These are phyloP conservation scores for Penicillium glabrum DNA, from an alignment of 2,329 filamentous ascomycete genomes.

Conservation along the genomic window DNA sequence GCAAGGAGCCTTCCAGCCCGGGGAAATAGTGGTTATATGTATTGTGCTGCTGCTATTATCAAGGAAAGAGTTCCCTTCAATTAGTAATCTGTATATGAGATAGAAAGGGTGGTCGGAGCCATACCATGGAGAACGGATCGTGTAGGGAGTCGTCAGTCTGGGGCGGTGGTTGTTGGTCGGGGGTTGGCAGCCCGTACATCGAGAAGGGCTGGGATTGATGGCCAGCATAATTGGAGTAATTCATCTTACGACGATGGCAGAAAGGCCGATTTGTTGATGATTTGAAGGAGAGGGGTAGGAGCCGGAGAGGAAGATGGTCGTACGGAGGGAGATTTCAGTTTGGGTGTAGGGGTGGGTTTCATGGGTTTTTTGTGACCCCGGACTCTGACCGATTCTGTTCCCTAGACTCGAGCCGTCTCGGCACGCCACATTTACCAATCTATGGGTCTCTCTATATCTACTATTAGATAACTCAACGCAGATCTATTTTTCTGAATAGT, in stretches of 20 bases:
- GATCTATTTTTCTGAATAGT: background rate
- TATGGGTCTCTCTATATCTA: background rate
- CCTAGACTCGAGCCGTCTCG: background rate
- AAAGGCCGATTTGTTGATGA: background rate
- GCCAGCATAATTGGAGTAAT: conserved; percentile 55
- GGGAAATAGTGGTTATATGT: conserved; percentile 38
- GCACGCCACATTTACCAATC: background rate
- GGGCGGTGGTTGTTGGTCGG: conserved; percentile 39
- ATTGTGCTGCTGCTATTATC: conserved; percentile 25
- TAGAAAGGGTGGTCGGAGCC: background rate
- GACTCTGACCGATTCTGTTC: conserved; percentile 4
- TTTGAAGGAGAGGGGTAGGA: background rate
- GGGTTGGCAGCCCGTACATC: conserved; percentile 48
- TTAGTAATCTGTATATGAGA: background rate
- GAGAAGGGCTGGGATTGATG: conserved; percentile 48
- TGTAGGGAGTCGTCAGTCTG: conserved; percentile 47
- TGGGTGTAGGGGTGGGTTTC: background rate
- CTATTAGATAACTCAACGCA: background rate
- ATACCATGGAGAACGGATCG: conserved; percentile 38
- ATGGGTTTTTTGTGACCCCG: conserved; percentile 1
- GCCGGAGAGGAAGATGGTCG: background rate
- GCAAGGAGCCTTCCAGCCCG: conserved; percentile 40
- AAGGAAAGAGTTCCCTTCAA: background rate
- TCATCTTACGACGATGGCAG: conserved; percentile 42
- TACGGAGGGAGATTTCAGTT: background rate